A percentile compares a stretch with the other conserved stretches of the same genome.
These are phyloP conservation scores for Coriolopsis trogii DNA, from an alignment of 1,284 basidiomycete species.

Conservation along the genomic window DNA sequence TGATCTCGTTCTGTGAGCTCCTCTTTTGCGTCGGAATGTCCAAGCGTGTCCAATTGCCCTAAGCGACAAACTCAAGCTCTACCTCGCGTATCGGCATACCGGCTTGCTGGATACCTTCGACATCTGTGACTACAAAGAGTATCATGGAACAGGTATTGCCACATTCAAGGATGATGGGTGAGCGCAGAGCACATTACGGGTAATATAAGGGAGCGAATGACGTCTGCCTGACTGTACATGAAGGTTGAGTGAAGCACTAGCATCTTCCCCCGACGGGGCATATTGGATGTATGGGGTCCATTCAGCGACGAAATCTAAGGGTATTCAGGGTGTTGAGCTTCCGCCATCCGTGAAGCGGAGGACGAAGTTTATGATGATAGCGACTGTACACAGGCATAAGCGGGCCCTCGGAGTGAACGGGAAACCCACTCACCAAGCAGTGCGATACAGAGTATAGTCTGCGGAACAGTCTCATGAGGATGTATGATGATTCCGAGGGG, in stretches of 20 bases:
- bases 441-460: conserved; percentile 88
- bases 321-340: conserved; percentile 22
- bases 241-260: no score
- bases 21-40: no score
- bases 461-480: conserved; percentile 1
- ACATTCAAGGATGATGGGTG: neutral
- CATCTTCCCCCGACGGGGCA: no score
- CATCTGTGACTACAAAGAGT: neutral
- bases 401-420: neutral
- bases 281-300: no score
- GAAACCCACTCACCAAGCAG: conserved; percentile 67
- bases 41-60: neutral
- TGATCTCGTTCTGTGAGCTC: neutral
- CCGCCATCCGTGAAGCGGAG: conserved; percentile 73
- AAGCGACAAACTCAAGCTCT: conserved; percentile 1
- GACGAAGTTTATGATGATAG: conserved; percentile 89
- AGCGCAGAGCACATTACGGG: neutral
- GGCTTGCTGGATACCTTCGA: neutral
- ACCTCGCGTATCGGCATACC: no score
- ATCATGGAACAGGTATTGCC: neutral
- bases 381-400: conserved; percentile 54
- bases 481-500: conserved; percentile 15
- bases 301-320: no score
- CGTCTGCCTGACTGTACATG: no score
- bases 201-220: neutral